Evolutionary conservation across 805 yeast species (phyloP), one percentile per base, ranked within the genome.

Genomic region (Pichia eremophila): DNA sequence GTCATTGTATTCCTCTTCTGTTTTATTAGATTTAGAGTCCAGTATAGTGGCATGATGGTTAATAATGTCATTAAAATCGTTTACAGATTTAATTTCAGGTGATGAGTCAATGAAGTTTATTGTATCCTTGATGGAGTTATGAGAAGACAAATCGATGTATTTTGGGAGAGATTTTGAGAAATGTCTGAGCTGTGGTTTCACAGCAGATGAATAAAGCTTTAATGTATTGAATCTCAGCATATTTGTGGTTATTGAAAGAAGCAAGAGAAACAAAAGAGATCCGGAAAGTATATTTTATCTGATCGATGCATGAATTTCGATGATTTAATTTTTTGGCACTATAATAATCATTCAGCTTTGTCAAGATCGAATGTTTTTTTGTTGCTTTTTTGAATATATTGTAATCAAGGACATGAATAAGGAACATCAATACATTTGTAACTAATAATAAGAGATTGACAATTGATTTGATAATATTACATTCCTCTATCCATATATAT

Each of bases 41-140:
- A 54, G 29, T 12, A 46, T 41, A 4, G 44, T n/a, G 11, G 42
- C 41, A 25, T 53, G 56, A 22, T 54, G 48, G 4, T 51, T 43
- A 11, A 54, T 51, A 14, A 49, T 34, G 18, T 50, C 49, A 11
- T 39, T 34, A 10, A 34, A 8, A 34, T 34, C 36, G 8, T 34
- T 15, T 14, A 7, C 12, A 10, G 36, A 34, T 2, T 34, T 8
- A 14, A 34, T 15, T 34, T 14, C 3, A 14, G 36, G 8, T 12
- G 36, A 34, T 11, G 36, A 12, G 9, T 34, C 36, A 34, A 34
- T 12, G 34, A 36, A 34, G 14, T 42, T 44, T 8, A 48, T 29
- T 5, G 50, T 51, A 19, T 46, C 46, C 11, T 31, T 28, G 11
- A 50, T 36, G 3, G 46, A 29, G 17, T 19, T 18, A 18, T 45